Percentiles rank a stretch among this genome's conserved stretches.
Conservation (phyloP, 1,284 basidiomycete species). For the Mrakiaceae sp. region DNA sequence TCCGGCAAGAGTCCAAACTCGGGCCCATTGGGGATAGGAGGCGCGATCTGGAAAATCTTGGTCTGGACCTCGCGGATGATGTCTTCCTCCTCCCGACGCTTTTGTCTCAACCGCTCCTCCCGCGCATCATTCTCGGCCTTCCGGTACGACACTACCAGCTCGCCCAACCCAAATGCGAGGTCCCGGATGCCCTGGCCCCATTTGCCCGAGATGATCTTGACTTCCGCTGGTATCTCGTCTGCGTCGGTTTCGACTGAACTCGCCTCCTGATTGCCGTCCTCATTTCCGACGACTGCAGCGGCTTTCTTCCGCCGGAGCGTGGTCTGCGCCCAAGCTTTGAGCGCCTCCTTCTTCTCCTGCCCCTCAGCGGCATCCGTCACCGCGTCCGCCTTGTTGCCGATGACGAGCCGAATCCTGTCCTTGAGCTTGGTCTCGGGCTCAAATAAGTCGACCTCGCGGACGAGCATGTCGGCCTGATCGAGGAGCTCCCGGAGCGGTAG, state of each 20-base stretch:
- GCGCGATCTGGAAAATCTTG: not conserved
- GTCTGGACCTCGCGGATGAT: slow-evolving; percentile 6
- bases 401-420: slow-evolving; percentile 59
- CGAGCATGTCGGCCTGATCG: slow-evolving; percentile 55
- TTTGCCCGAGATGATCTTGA: slow-evolving; percentile 13
- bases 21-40: too few species aligned
- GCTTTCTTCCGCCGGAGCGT: not conserved
- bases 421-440: slow-evolving; percentile 53
- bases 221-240: slow-evolving; percentile 7
- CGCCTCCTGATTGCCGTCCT: too few species aligned
- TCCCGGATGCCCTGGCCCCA: slow-evolving; percentile 15
- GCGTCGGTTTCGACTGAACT: not conserved
- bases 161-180: slow-evolving; percentile 15
- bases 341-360: slow-evolving; percentile 35
- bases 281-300: too few species aligned
- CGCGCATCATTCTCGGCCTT: slow-evolving; percentile 29
- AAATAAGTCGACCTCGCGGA: slow-evolving; percentile 65
- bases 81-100: slow-evolving; percentile 22
- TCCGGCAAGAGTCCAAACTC: too few species aligned
- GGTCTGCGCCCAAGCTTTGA: slow-evolving; percentile 45
- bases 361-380: slow-evolving; percentile 40
- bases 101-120: slow-evolving; percentile 36
- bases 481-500: slow-evolving; percentile 60
- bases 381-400: slow-evolving; percentile 91
- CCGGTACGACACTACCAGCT: slow-evolving; percentile 27